phyloP scores from a whole-genome alignment of 257 asterid species.

The Coffea eugenioides region DNA sequence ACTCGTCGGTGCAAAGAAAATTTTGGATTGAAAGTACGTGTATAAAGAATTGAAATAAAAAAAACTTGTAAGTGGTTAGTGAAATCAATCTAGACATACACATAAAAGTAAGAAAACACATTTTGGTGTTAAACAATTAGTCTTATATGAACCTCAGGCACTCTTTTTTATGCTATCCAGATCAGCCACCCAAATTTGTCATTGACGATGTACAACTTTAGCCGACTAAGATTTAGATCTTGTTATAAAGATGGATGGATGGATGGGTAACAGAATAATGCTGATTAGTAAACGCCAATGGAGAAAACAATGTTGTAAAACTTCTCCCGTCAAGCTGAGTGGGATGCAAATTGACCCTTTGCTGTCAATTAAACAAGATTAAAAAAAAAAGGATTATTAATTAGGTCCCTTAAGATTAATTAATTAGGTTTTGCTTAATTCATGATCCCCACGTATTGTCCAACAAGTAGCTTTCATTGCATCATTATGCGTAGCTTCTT shows the following conservation, averaged over 20 bases:
- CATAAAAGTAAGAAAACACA: no score
- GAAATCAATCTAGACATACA: neutral
- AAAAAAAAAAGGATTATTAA: neutral
- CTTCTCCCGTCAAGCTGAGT: neutral
- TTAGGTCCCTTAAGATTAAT: neutral
- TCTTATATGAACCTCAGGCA: neutral
- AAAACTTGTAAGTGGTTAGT: neutral
- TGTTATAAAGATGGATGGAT: neutral
- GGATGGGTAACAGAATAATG: neutral
- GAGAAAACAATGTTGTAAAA: neutral
- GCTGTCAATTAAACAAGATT: neutral
- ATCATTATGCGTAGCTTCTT: neutral
- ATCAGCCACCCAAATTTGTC: constrained; percentile 21
- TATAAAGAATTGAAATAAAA: no score
- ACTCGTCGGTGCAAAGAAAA: neutral
- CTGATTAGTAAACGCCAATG: neutral
- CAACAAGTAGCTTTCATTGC: neutral
- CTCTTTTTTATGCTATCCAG: constrained; percentile 1
- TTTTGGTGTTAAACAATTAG: neutral
- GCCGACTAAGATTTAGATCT: constrained; percentile 11
- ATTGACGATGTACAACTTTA: constrained; percentile 1
- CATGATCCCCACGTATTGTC: neutral
- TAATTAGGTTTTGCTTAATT: neutral
- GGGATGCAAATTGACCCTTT: neutral
- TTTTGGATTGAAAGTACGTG: no score